Evolutionary conservation across 1,284 basidiomycete genomes (phyloP), one percentile per base, ranked within the genome.

Genomic region (Tausonia pullulans): DNA sequence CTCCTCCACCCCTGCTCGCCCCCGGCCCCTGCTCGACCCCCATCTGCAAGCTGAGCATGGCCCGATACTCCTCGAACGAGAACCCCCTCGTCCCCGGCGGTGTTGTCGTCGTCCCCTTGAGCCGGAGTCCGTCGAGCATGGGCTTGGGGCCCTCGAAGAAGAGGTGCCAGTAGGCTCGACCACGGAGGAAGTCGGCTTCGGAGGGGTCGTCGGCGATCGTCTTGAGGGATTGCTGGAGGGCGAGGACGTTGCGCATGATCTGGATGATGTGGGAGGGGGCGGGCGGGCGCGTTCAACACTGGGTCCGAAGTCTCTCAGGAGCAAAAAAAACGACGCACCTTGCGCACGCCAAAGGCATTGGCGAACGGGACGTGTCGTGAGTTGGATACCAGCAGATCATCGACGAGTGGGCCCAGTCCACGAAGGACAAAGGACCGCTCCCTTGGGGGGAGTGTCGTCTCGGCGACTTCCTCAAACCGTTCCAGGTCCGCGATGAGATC

Each of bases 161-260:
- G 62, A 96, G 74, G 13, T 85, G 82, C 78, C 90, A 98, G 75
- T 92, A 96, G 56, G 80, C 80, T 69, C 88, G 85, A 4, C 85
- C 87, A 27, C 83, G 81, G 61, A 87, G 83, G 67, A 98, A 87
- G 67, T 87, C 83, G 5, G 84, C 82, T 64, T 84, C 81, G 64
- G 83, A 82, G 61, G 82, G 78, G 3, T 67, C 64, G 61, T 72
- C 71, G 44, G 83, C 82, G 61, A 94, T 82, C 8, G 87, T 86
- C 72, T 91, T 90, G 69, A 97, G 81, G 70, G 90, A 88, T 74
- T 98, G 95, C 74, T 96, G 93, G 40, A 98, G 80, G 11, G 94
- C 89, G 40, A 93, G 80, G 56, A 97, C 87, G 75, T 97, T 96
- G 54, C 93, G 84, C 70, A 86, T 78, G 74, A 98, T 88, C 78